Evolutionary conservation across 2,329 filamentous ascomycete species (phyloP).

Genomic region (Aureobasidium sp.): DNA sequence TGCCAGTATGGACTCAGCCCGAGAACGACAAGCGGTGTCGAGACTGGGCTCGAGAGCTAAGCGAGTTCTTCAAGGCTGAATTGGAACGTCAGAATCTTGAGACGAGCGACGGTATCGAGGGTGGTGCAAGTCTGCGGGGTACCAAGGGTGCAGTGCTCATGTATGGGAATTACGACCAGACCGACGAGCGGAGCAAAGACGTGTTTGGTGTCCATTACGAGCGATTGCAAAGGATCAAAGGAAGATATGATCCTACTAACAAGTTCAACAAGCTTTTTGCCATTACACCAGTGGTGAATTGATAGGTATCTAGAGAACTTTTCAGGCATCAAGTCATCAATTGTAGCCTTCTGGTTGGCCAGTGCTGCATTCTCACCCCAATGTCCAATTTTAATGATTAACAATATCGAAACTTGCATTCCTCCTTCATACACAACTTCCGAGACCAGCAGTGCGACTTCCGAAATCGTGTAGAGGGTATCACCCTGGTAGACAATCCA

Average conservation of each 20-base stretch:
- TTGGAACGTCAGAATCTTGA: constrained; percentile 17
- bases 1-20: constrained; percentile 25
- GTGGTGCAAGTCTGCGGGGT: constrained; percentile 22
- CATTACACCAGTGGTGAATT: neutral
- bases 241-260: neutral
- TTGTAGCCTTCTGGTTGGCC: too few relatives aligned
- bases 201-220: neutral
- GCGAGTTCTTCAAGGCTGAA: neutral
- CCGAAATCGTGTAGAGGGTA: too few relatives aligned
- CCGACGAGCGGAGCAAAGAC: neutral
- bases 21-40: constrained; percentile 23
- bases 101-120: constrained; percentile 21
- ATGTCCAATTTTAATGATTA: too few relatives aligned
- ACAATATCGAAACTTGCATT: too few relatives aligned
- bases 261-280: neutral
- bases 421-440: too few relatives aligned
- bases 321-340: too few relatives aligned
- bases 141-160: constrained; percentile 18
- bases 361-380: too few relatives aligned
- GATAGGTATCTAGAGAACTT: too few relatives aligned
- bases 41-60: constrained; percentile 25
- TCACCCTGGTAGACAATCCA: too few relatives aligned
- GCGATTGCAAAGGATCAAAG: neutral
- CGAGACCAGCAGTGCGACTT: too few relatives aligned
- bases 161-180: neutral